Base-by-base conservation (phyloP, 1,284 basidiomycete species). In the Cystobasidiaceae sp. region DNA sequence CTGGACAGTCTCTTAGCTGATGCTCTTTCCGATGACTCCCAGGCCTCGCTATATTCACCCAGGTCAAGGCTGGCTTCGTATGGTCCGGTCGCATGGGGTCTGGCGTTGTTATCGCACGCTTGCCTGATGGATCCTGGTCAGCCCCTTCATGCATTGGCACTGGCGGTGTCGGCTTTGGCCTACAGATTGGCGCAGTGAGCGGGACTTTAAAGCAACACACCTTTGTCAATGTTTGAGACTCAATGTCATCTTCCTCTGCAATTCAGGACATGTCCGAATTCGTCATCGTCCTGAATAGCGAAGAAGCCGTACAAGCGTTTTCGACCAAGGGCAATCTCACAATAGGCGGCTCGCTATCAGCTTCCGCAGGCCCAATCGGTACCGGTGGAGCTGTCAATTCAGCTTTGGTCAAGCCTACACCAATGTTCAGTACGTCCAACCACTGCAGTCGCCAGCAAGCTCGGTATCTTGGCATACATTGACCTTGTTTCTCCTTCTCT, bases 71-170 rank as follows among this genome's bases (percentile, higher is more conserved):
- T 0, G 76, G 67, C 25, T 69, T 70, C 44, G 69, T 72, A 52
- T 73, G 73, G 73, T 58, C 60, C 17, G 66, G 34, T 56, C 94
- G 93, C 78, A 92, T 90, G 1, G 94, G 94, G 37, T 92, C 89
- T 0, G 94, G 94, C 8, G 79, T 98, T 65, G 93, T 98, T 75
- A 88, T 97, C 73, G 90, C 94, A 9, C 86, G 96, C 15, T 84
- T 97, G 37, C 89, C 90, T 3, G 93, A 97, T 75, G 96, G 94
- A 68, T 93, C 89, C 21, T 97, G 94, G 94, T 93, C 89, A 50
- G 93, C 93, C 0, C 94, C 94, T 0, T 92, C 88, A 45, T 97
- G 93, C 79, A 96, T 98, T 75, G 93, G 90, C n/a, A 97, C 93
- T 0, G 93, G 90, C 25, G 91, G 92, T 0, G 77, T 74, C 37